Base-by-base conservation (phyloP, 1,284 basidiomycete species). In the Mycena citricolor region DNA sequence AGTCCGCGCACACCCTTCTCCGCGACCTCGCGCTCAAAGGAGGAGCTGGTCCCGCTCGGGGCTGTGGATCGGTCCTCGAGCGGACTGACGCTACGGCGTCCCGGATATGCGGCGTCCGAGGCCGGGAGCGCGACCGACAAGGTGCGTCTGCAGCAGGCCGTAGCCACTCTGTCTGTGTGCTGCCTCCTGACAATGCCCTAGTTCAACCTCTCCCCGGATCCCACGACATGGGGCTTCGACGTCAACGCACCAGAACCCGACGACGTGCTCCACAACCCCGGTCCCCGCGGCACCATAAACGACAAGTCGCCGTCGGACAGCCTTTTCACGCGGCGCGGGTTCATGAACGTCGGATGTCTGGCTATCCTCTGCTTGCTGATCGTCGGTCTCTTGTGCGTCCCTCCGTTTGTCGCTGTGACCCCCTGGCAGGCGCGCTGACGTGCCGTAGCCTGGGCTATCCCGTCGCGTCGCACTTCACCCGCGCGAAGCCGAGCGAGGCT, bases 281-380 rank as follows among this genome's bases (percentile, higher is more conserved):
- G 60, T 37, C 59, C 61, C 26, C 28, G 45, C 23, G 68, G 69
- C 6, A 61, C 62, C 4, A 62, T 70, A 38, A 42, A 26, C 24
- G 24, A n/a, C 20, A 28, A 13, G 21, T 24, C 36, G 20, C 16
- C 6, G 32, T 22, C 14, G 24, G 30, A 19, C 5, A 50, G 41
- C 10, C 57, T 71, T 36, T 64, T 70, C 44, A 69, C 68, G 14
- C 16, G 47, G 6, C 71, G 83, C 55, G 83, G 83, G 12, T 19
- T 83, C 14, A 64, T 65, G 34, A 86, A 87, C 56, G 57, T 87
- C 5, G 84, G 84, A 0, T 86, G 81, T 61, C 64, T 87, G 7
- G 52, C 73, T 26, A 53, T 86, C 35, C 61, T 86, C 5, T 57
- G 59, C 5, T 22, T 71, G 2, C 69, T 69, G 2, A 67, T 80